These are phyloP conservation scores for Paramecium caudatum DNA, from an alignment of 73 alveolate species.

Conservation along the genomic window DNA sequence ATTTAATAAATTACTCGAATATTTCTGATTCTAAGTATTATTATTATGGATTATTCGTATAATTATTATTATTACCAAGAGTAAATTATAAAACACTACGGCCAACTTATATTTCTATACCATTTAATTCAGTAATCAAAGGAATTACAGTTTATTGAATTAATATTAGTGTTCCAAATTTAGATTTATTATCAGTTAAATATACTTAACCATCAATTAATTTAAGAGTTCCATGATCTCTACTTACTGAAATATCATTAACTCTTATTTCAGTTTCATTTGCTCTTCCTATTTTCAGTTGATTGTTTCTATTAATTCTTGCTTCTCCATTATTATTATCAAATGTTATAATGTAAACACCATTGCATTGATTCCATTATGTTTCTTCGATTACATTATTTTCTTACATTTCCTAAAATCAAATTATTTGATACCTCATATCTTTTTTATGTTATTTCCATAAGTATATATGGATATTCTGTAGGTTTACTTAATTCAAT, in stretches of 20 bases:
- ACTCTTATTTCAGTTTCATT: constrained; percentile 81
- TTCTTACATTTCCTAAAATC: constrained; percentile 14
- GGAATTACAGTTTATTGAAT: constrained; percentile 24
- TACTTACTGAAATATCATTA: constrained; percentile 80
- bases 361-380: constrained; percentile 62
- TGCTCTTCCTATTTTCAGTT: constrained; percentile 79
- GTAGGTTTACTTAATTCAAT: constrained; percentile 66
- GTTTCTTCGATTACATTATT: constrained; percentile 5
- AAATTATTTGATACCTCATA: not conserved
- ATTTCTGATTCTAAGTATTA: constrained; percentile 46
- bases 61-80: constrained; percentile 8
- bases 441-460: not conserved
- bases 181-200: constrained; percentile 75
- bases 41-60: not conserved
- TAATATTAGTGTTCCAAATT: constrained; percentile 66
- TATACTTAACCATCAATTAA: constrained; percentile 78
- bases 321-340: constrained; percentile 8
- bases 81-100: constrained; percentile 50
- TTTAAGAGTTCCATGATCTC: constrained; percentile 77
- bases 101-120: constrained; percentile 34
- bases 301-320: not conserved
- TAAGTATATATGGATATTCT: not conserved
- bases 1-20: not conserved
- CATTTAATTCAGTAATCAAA: not conserved
- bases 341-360: constrained; percentile 30